Conservation (phyloP, 768 basidiomycete species). For the Leccinum broughii region DNA sequence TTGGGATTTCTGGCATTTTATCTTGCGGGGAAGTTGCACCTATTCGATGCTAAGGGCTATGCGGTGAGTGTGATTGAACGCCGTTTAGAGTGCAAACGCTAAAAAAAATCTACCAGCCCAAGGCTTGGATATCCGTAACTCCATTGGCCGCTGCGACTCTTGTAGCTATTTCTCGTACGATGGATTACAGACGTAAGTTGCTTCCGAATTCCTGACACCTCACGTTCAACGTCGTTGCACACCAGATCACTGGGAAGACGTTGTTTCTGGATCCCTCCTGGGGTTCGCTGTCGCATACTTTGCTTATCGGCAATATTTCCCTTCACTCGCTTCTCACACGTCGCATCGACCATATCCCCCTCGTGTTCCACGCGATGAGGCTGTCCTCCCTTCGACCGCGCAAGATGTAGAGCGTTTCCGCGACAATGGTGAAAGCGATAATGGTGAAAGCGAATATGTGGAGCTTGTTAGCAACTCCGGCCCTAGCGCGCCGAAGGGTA, state of each 20-base stretch:
- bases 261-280: constrained; percentile 74
- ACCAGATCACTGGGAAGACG: constrained; percentile 91
- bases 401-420: constrained; percentile 15
- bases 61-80: constrained; percentile 41
- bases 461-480: constrained; percentile 26
- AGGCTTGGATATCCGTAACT: constrained; percentile 80
- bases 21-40: constrained; percentile 87
- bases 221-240: constrained; percentile 5
- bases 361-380: constrained; percentile 50
- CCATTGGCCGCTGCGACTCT: constrained; percentile 79
- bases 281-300: constrained; percentile 75
- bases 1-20: constrained; percentile 88
- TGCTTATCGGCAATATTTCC: constrained; percentile 83
- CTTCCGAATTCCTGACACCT: constrained; percentile 7
- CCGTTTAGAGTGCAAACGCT: neutral
- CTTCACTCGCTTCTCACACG: constrained; percentile 58
- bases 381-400: constrained; percentile 42
- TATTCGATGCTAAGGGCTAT: constrained; percentile 82
- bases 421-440: constrained; percentile 20
- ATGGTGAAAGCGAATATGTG: constrained; percentile 24
- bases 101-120: constrained; percentile 43
- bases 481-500: constrained; percentile 6
- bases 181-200: constrained; percentile 79
- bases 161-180: constrained; percentile 83
- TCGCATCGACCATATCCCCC: constrained; percentile 75